Evolutionary conservation across 2,329 filamentous ascomycete genomes (phyloP), one percentile per base, ranked within the genome.

Genomic region (Ceratocystiopsis sp.): DNA sequence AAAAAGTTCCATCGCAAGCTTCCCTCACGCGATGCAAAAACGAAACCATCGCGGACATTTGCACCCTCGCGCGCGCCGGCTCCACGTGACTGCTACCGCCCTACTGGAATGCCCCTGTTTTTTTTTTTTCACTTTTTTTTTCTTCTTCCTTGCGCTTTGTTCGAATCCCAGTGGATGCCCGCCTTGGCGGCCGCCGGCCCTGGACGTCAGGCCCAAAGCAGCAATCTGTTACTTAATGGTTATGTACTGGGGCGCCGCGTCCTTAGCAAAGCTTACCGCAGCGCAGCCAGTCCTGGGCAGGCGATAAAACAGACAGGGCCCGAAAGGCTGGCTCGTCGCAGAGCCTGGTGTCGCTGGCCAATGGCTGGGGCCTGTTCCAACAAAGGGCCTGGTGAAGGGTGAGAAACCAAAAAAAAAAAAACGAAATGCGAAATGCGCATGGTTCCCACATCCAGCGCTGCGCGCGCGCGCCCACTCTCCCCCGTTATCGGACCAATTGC

Each of bases 141-240:
- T 38, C 33, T 37, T 21, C 13, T 32, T 38, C 33, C 33, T 21
- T 9, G 37, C 37, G n/a, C n/a, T 42, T 15, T 25, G 15, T 17
- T 15, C 17, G 41, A 13, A 13, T 34, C 32, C 18, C 25, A 38
- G 38, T 44, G 43, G 42, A 38, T 35, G 38, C 43, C 36, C 10
- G 25, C 10, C 25, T 21, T 21, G 19, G 25, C 10, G 37, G 16
- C 3, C 8, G 25, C 34, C 39, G 25, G 42, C 12, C 33, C 13
- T 13, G 33, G 13, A 15, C 33, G 19, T 32, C 42, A 40, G 35
- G n/a, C 46, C 48, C 41, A 39, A 49, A 46, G 29, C 14, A 44
- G 49, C 4, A 45, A 41, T 46, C 42, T 45, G 43, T 50, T 50
- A 50, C 49, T 49, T 49, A 50, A 50, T 47, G 32, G 43, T 50